Conservation (phyloP, 345 rosid genomes). For the Eucalyptus marginata region DNA sequence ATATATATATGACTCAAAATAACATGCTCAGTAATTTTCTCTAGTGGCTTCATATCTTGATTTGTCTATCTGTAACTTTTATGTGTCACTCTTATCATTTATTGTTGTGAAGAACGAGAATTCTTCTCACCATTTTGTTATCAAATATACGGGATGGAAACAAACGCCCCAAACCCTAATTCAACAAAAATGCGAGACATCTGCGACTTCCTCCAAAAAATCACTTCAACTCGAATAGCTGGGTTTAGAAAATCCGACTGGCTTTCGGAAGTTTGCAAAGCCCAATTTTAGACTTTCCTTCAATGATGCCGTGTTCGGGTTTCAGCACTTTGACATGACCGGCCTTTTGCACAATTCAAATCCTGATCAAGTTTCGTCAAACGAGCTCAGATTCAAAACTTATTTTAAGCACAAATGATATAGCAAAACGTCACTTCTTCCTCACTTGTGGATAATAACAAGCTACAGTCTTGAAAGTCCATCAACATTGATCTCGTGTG, state of each 20-base stretch:
- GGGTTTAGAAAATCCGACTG: neutral
- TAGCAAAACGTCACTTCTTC: no score
- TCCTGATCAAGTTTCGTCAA: no score
- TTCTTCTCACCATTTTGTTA: neutral
- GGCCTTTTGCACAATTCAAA: no score
- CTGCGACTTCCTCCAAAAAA: neutral
- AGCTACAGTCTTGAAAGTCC: no score
- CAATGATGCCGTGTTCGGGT: neutral
- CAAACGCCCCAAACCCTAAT: neutral
- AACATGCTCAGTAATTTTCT: accelerated
- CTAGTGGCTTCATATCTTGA: accelerated
- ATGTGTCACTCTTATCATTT: accelerated
- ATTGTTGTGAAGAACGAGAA: neutral
- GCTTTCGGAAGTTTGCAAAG: neutral
- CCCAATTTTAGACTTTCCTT: neutral
- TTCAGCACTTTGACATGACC: neutral
- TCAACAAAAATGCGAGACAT: neutral
- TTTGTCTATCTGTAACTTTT: accelerated
- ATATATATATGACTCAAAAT: accelerated
- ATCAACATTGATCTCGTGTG: no score
- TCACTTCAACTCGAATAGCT: neutral
- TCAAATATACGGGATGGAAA: accelerated
- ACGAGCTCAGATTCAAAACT: no score
- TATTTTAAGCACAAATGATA: no score
- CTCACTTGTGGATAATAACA: no score